Evolutionary conservation across 306 rosid species (phyloP).

Genomic region (Cicer judaicum): DNA sequence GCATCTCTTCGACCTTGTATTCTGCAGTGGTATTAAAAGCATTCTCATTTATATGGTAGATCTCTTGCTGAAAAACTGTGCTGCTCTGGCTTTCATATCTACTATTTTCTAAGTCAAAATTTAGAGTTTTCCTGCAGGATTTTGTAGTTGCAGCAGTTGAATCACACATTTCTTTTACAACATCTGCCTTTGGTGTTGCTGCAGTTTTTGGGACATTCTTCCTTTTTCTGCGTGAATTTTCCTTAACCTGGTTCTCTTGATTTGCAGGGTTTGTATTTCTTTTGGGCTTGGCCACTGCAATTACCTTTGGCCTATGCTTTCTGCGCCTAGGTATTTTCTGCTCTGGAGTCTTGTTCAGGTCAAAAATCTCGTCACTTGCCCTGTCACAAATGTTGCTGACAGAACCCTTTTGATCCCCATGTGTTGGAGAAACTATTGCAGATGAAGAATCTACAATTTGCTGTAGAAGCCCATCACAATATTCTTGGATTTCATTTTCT

Average conservation of each 20-base stretch:
- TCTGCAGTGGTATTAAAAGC: conserved; percentile 40
- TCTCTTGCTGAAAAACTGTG: conserved; percentile 52
- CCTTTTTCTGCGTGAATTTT: conserved; percentile 63
- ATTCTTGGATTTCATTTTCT: conserved; percentile 56
- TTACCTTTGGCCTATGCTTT: conserved; percentile 95
- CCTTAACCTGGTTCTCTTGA: conserved; percentile 50
- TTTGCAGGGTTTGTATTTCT: conserved; percentile 56
- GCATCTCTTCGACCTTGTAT: conserved; percentile 41
- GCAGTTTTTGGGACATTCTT: conserved; percentile 57
- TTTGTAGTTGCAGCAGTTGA: conserved; percentile 45
- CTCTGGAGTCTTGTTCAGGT: conserved; percentile 75
- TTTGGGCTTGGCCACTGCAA: conserved; percentile 70
- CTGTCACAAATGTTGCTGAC: conserved; percentile 49
- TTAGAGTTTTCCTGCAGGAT: conserved; percentile 66
- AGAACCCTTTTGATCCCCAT: conserved; percentile 47
- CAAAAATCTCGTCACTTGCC: conserved; percentile 53
- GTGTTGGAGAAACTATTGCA: conserved; percentile 52
- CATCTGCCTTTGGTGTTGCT: conserved; percentile 53
- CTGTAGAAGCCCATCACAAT: conserved; percentile 60
- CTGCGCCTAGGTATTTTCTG: conserved; percentile 69
- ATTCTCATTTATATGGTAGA: conserved; percentile 44
- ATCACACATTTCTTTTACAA: conserved; percentile 39
- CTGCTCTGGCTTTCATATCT: conserved; percentile 48
- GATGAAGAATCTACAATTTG: conserved; percentile 70
- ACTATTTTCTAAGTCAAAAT: conserved; percentile 63